Conservation (phyloP, 1,139 yeast species). For the Candida sp. region DNA sequence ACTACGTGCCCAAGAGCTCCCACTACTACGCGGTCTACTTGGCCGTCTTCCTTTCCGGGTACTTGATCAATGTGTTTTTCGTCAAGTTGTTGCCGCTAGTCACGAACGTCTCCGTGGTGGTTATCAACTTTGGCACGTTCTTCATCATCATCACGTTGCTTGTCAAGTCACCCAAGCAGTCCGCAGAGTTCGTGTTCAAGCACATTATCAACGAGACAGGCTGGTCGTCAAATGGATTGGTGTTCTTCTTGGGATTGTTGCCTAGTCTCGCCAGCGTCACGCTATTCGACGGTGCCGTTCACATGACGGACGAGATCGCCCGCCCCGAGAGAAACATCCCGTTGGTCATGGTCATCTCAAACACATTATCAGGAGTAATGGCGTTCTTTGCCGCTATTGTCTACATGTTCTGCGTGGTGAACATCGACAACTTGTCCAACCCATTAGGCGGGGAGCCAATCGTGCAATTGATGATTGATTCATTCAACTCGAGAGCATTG, state of each 20-base stretch:
- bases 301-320: conserved; percentile 34
- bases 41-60: conserved; percentile 20
- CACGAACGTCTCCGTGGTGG: conserved; percentile 21
- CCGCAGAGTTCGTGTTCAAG: conserved; percentile 26
- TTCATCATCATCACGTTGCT: conserved; percentile 28
- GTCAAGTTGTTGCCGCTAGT: conserved; percentile 22
- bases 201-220: conserved; percentile 29
- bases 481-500: conserved; percentile 26
- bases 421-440: conserved; percentile 18
- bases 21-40: conserved; percentile 26
- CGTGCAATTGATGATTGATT: conserved; percentile 31
- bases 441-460: conserved; percentile 35
- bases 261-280: conserved; percentile 31
- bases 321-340: conserved; percentile 31
- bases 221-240: conserved; percentile 31
- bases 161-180: conserved; percentile 26
- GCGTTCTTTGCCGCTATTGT: conserved; percentile 27
- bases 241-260: conserved; percentile 29
- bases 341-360: conserved; percentile 29
- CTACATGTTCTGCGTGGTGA: conserved; percentile 30
- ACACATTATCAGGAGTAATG: conserved; percentile 23
- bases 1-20: conserved; percentile 25
- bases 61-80: conserved; percentile 23
- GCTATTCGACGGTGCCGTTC: conserved; percentile 33
- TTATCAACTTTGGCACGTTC: conserved; percentile 28